phyloP scores from a whole-genome alignment of 2,329 filamentous ascomycete species.

The Lasiodiplodia hormozganensis region DNA sequence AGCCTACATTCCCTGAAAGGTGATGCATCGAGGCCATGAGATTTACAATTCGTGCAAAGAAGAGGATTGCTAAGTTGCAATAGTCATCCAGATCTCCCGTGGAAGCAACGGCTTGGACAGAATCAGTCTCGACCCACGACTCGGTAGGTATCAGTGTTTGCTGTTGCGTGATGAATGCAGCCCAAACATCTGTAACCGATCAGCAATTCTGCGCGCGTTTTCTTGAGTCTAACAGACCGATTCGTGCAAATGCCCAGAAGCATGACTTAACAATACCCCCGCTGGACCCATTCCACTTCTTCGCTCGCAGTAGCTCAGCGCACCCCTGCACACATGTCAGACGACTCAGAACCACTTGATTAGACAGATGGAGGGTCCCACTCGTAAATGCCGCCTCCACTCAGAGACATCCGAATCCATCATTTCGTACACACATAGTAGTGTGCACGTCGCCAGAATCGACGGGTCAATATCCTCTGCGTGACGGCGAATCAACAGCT shows the following conservation, averaged over 20 bases:
- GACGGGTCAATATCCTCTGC: neutral
- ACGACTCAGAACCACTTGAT: too few relatives aligned
- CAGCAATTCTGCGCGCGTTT: neutral
- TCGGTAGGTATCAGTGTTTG: constrained; percentile 10
- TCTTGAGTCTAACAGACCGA: neutral
- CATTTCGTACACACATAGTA: constrained; percentile 20
- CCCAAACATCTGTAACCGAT: constrained; percentile 3
- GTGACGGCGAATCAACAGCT: neutral
- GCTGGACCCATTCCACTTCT: neutral
- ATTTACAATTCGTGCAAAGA: constrained; percentile 1
- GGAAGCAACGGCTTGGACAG: neutral
- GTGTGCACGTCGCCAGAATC: neutral
- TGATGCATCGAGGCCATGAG: neutral
- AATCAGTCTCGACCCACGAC: neutral
- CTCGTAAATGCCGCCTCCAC: constrained; percentile 7
- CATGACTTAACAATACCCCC: neutral
- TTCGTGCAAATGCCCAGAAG: constrained; percentile 21
- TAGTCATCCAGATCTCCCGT: constrained; percentile 1
- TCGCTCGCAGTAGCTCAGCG: neutral
- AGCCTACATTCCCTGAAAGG: neutral
- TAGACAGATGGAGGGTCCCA: too few relatives aligned
- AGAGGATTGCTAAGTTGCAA: constrained; percentile 5
- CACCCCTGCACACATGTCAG: neutral
- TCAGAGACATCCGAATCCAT: neutral
- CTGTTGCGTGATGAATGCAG: constrained; percentile 4